Conservation (phyloP, 495 filamentous ascomycete species). For the Xylaria bambusicola region DNA sequence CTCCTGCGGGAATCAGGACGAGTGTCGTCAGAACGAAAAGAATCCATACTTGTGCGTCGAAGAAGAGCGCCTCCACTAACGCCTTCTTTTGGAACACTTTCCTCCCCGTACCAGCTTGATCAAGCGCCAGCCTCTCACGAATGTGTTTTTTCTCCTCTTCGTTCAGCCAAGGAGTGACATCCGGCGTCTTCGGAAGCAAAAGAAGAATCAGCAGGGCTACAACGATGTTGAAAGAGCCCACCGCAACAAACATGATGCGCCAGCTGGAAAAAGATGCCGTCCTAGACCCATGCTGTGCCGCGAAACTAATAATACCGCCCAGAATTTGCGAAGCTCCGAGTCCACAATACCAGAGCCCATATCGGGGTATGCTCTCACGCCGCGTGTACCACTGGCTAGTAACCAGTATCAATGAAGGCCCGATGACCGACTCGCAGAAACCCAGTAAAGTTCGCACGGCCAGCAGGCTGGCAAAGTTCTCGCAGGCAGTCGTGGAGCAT, state of each 20-base stretch:
- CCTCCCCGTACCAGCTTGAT: conserved; percentile 52
- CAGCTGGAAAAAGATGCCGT: conserved; percentile 53
- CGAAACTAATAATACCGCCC: conserved; percentile 62
- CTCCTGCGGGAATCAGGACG: conserved; percentile 55
- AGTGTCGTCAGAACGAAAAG: conserved; percentile 29
- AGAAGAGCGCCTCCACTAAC: conserved; percentile 17
- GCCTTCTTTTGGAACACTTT: conserved; percentile 40
- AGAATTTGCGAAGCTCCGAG: conserved; percentile 64
- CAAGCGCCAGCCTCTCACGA: conserved; percentile 28
- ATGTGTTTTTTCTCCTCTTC: conserved; percentile 45
- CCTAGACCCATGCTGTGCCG: conserved; percentile 56
- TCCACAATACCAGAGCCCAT: conserved; percentile 66
- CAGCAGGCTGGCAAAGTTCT: conserved; percentile 34
- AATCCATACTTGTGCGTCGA: conserved; percentile 25
- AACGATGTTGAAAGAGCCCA: conserved; percentile 52
- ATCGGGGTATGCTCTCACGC: conserved; percentile 60
- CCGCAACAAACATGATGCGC: conserved; percentile 63
- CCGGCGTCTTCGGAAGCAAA: conserved; percentile 56
- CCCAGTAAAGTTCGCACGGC: conserved; percentile 57
- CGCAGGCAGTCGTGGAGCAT: conserved; percentile 50
- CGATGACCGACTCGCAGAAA: conserved; percentile 64
- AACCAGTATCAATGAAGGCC: conserved; percentile 59
- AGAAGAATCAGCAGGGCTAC: conserved; percentile 47
- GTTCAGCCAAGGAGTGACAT: conserved; percentile 52
- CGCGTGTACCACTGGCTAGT: conserved; percentile 63